Evolutionary conservation across 2,329 filamentous ascomycete species (phyloP).

Genomic region (Fusarium sarcochroum): DNA sequence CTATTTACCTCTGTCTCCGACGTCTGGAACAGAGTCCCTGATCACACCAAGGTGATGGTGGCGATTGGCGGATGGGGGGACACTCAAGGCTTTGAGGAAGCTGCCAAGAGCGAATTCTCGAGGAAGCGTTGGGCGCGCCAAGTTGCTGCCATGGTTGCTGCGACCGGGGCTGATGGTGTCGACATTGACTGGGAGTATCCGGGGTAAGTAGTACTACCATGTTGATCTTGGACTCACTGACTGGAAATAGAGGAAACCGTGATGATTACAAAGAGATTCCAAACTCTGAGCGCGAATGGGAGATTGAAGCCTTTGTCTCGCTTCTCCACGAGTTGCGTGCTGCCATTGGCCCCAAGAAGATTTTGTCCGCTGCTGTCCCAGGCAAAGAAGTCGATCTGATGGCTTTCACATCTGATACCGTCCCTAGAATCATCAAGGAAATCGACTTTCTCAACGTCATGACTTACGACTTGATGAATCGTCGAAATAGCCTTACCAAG

Average conservation of each 20-base stretch:
- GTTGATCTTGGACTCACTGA: neutral
- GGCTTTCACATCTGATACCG: slow-evolving; percentile 71
- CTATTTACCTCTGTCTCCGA: slow-evolving; percentile 67
- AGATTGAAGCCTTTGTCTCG: slow-evolving; percentile 74
- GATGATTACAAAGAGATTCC: slow-evolving; percentile 76
- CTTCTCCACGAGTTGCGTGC: slow-evolving; percentile 71
- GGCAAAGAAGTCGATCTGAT: slow-evolving; percentile 76
- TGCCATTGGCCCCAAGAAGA: slow-evolving; percentile 68
- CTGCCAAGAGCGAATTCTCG: slow-evolving; percentile 64
- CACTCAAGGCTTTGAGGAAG: slow-evolving; percentile 71
- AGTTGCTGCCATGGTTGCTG: slow-evolving; percentile 72
- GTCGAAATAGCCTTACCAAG: slow-evolving; percentile 72
- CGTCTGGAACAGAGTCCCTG: slow-evolving; percentile 63
- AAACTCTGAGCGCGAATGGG: slow-evolving; percentile 71
- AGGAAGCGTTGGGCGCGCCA: slow-evolving; percentile 74
- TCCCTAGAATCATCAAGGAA: slow-evolving; percentile 69
- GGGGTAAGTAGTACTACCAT: slow-evolving; percentile 52
- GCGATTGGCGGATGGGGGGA: slow-evolving; percentile 85
- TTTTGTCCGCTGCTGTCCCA: slow-evolving; percentile 78
- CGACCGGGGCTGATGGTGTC: slow-evolving; percentile 74
- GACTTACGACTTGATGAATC: slow-evolving; percentile 80
- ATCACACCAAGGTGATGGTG: slow-evolving; percentile 73
- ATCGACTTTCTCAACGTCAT: slow-evolving; percentile 79
- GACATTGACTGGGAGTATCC: slow-evolving; percentile 78
- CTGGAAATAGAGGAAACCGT: slow-evolving; percentile 70